These are phyloP conservation scores for Alternaria ventricosa DNA, from an alignment of 2,329 filamentous ascomycete species.

Conservation along the genomic window DNA sequence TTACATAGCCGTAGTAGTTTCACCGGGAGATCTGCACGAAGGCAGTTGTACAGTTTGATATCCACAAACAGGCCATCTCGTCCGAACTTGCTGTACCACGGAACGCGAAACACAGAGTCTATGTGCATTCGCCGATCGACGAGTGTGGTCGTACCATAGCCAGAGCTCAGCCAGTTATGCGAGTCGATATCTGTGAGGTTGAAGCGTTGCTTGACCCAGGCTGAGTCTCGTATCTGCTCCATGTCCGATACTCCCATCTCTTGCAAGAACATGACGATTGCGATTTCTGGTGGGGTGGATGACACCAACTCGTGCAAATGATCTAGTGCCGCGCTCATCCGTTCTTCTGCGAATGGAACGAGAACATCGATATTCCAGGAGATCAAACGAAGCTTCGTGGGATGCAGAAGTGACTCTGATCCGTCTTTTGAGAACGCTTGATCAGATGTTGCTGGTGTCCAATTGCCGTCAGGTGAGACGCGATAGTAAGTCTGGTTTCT, in stretches of 20 bases:
- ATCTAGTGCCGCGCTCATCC: constrained; percentile 52
- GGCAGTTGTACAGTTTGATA: constrained; percentile 35
- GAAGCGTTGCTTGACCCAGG: constrained; percentile 59
- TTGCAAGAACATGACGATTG: constrained; percentile 59
- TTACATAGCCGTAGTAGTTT: constrained; percentile 59
- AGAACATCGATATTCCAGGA: constrained; percentile 61
- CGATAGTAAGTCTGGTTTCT: constrained; percentile 15
- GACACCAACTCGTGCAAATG: constrained; percentile 46
- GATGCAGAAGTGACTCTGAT: neutral
- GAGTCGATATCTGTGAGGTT: constrained; percentile 56
- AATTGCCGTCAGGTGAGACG: neutral
- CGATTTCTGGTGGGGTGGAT: constrained; percentile 21
- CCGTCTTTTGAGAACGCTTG: neutral
- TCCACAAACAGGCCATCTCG: constrained; percentile 65
- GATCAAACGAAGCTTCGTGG: constrained; percentile 39
- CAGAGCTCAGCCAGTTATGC: constrained; percentile 53
- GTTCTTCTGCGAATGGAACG: constrained; percentile 43
- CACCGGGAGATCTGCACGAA: neutral
- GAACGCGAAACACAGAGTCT: constrained; percentile 58
- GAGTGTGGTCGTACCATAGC: constrained; percentile 63
- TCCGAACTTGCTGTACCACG: constrained; percentile 57
- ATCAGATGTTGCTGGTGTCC: neutral
- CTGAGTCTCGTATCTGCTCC: constrained; percentile 49
- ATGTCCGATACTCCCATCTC: constrained; percentile 60
- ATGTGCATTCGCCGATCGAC: constrained; percentile 58